Conservation (phyloP, 768 basidiomycete species). For the Boletus rufocinnamomeus region DNA sequence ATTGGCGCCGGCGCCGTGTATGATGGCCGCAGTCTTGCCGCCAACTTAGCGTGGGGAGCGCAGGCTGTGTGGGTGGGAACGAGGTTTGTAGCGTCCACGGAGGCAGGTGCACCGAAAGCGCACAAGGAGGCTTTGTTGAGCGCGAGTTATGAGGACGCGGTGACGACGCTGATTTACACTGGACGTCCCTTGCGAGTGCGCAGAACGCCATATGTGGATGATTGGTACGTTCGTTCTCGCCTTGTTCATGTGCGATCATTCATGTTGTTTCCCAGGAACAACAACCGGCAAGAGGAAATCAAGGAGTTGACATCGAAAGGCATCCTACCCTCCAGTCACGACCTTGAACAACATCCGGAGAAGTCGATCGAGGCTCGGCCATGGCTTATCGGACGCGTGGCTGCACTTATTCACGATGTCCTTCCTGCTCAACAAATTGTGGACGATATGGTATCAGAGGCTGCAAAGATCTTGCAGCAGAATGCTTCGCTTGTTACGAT, state of each 20-base stretch:
- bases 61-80: conserved; percentile 90
- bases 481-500: conserved; percentile 40
- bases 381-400: conserved; percentile 86
- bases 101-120: conserved; percentile 78
- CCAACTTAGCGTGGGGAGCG: conserved; percentile 88
- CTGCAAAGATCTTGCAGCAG: conserved; percentile 47
- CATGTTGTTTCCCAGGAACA: conserved; percentile 52
- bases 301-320: conserved; percentile 80
- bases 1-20: conserved; percentile 91
- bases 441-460: conserved; percentile 73
- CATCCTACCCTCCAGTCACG: conserved; percentile 72
- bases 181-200: conserved; percentile 87
- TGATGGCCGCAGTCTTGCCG: conserved; percentile 85
- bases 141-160: conserved; percentile 75
- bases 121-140: conserved; percentile 80
- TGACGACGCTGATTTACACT: conserved; percentile 86
- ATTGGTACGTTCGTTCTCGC: conserved; percentile 57
- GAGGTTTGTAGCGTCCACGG: conserved; percentile 80
- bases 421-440: conserved; percentile 82
- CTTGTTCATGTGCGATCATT: background rate
- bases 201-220: conserved; percentile 80
- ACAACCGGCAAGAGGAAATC: conserved; percentile 78
- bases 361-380: conserved; percentile 64
- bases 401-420: conserved; percentile 71
- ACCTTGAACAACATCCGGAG: conserved; percentile 80